Percentiles rank a stretch among this genome's conserved stretches.
Conservation (phyloP, 176 grass and related monocot genomes). For the Rhipidocladum racemiflorum region DNA sequence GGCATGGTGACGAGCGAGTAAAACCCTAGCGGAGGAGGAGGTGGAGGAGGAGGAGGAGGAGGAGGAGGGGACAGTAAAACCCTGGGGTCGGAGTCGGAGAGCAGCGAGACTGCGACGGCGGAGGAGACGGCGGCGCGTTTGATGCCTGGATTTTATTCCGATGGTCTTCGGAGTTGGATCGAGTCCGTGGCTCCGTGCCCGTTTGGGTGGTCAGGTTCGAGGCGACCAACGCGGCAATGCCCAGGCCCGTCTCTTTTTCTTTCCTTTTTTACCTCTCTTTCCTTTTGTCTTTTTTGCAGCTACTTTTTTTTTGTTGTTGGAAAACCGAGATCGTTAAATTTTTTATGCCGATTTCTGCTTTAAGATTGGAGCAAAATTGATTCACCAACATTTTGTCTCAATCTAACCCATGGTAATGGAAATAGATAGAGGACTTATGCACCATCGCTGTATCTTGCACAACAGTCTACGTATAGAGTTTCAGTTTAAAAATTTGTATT, state of each 20-base stretch:
- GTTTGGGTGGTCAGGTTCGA: not conserved
- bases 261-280: no score
- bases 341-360: no score
- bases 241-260: not conserved
- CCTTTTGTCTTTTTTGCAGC: no score
- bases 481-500: no score
- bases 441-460: no score
- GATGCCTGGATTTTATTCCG: not conserved
- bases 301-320: no score
- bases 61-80: not conserved
- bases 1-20: not conserved
- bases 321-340: no score
- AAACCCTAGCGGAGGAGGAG: not conserved
- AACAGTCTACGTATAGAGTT: not conserved
- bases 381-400: not conserved
- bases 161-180: not conserved
- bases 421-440: not conserved
- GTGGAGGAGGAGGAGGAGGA: no score
- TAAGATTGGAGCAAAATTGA: no score
- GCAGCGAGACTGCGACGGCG: not conserved
- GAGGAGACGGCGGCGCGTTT: not conserved
- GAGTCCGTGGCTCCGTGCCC: no score
- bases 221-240: no score
- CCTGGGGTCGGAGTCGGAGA: constrained; percentile 4
- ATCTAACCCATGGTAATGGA: no score